Evolutionary conservation across 148 eudicot species (phyloP).

Genomic region (Rhododendron kiyosumense): DNA sequence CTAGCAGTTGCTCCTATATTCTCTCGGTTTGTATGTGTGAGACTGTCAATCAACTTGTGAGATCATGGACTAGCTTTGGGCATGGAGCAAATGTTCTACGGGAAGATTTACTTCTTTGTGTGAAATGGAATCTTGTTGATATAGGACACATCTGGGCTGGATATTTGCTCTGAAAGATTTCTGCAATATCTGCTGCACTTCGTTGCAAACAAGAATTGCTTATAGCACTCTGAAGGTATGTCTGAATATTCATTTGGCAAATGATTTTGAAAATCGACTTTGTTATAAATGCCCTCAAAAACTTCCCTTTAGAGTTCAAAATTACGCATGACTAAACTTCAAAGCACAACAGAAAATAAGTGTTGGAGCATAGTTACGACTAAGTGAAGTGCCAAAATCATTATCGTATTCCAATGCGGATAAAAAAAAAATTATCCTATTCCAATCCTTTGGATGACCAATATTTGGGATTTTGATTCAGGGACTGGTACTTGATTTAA

Average conservation of each 20-base stretch:
- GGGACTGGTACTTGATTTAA: not conserved
- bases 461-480: not conserved
- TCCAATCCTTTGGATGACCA: not conserved
- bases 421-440: not conserved
- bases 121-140: not conserved
- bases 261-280: not conserved
- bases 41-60: not conserved
- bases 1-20: not conserved
- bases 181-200: not conserved
- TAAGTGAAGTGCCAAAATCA: not conserved
- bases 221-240: not conserved
- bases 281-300: not conserved
- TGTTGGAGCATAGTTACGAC: not conserved
- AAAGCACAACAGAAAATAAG: not conserved
- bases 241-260: not conserved
- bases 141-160: not conserved
- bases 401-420: not conserved
- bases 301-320: not conserved
- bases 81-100: not conserved
- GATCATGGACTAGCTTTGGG: not conserved
- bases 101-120: not conserved
- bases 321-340: not conserved
- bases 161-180: not conserved
- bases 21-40: not conserved
- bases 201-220: not conserved